Percentiles rank a stretch among this genome's conserved stretches.
phyloP scores from a whole-genome alignment of 2,329 filamentous ascomycete species.

The Cladosporium velox region DNA sequence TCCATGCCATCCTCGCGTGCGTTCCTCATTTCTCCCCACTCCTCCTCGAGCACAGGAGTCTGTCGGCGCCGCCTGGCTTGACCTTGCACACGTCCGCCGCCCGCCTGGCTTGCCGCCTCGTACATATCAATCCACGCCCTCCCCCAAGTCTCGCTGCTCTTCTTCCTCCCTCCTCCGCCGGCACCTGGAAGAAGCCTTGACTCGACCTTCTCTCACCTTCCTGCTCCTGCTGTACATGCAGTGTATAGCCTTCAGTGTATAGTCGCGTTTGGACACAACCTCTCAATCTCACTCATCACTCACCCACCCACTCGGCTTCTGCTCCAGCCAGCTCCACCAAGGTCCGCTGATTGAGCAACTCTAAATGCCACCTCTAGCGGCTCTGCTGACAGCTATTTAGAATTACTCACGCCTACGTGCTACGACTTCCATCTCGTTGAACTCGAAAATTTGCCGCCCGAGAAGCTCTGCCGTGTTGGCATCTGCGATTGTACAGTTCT shows the following conservation, averaged over 20 bases:
- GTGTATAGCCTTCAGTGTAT: slow-evolving; percentile 17
- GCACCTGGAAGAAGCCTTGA: slow-evolving; percentile 4
- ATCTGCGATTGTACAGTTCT: slow-evolving; percentile 16
- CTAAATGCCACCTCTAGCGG: slow-evolving; percentile 6
- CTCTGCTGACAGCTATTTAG: slow-evolving; percentile 13
- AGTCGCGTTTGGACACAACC: slow-evolving; percentile 7
- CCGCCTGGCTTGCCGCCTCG: slow-evolving; percentile 17
- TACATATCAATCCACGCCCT: slow-evolving; percentile 17
- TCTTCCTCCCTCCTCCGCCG: slow-evolving; percentile 4
- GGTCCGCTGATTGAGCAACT: slow-evolving; percentile 13
- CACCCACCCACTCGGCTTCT: background rate
- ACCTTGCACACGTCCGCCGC: slow-evolving; percentile 15
- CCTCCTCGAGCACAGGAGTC: slow-evolving; percentile 18
- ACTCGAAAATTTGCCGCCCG: background rate
- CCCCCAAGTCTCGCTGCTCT: background rate
- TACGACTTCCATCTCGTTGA: background rate
- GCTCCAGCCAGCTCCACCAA: slow-evolving; percentile 15
- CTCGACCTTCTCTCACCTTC: background rate
- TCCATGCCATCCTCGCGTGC: slow-evolving; percentile 18
- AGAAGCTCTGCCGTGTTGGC: background rate
- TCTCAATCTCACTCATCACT: background rate
- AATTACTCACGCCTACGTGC: background rate
- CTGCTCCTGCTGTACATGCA: slow-evolving; percentile 16
- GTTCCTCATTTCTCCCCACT: slow-evolving; percentile 12
- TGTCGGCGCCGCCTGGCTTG: slow-evolving; percentile 14